Base-by-base conservation (phyloP, 768 basidiomycete species). In the Cyclocybe aegerita region DNA sequence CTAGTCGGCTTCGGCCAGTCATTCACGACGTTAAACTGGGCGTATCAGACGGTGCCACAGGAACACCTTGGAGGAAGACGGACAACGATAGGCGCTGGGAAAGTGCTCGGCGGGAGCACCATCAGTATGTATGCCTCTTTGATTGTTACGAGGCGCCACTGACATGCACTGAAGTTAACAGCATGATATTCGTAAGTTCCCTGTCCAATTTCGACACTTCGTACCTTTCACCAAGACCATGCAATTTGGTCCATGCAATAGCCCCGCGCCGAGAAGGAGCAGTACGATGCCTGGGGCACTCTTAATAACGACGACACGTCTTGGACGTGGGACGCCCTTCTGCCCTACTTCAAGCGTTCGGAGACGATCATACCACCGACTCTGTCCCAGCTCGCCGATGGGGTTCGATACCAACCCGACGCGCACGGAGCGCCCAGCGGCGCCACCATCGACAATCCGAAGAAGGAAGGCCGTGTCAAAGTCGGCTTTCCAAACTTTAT, bases 101-200 rank as follows among this genome's bases (percentile, higher is more conserved):
- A 81, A 59, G 77, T 78, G 11, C 71, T 87, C 17, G 83, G 85
- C 43, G 83, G 84, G 1, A 78, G 76, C 7, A 78, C 81, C 7
- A 77, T 82, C 6, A 75, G 62, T 63, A 51, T 30, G 62, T 55
- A 7, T 3, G 8, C 8, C 14, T 33, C 6, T n/a, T 36, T 6
- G 6, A 12, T 34, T 52, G 8, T n/a, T 35, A 7, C 12, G 6
- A n/a, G 1, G 5, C n/a, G 36, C 34, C 48, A 12, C 33, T 38
- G 12, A 46, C 7, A 30, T 44, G 9, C 44, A n/a, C 23, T n/a
- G 44, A 34, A 64, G 62, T 84, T 50, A 87, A 87, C 65, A 64
- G 64, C 49, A 70, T 70, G 69, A 66, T 70, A 7, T 65, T 66
- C 45, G 69, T 68, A 36, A 14, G 67, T 54, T 33, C 14, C 37